phyloP scores from a whole-genome alignment of 495 filamentous ascomycete genomes.

The Talaromyces proteolyticus region DNA sequence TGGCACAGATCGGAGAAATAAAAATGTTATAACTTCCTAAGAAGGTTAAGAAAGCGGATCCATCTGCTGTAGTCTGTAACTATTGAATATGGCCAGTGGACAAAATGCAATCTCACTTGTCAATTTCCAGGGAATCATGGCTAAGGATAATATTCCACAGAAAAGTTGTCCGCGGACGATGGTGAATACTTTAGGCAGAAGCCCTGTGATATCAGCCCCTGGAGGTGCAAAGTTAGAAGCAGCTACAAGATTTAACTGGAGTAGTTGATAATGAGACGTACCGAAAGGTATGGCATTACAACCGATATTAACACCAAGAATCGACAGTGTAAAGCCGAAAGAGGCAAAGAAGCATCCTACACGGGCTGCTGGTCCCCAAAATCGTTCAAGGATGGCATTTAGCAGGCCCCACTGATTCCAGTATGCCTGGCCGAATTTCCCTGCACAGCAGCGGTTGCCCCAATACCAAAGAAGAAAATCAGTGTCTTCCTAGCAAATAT shows the following conservation, averaged over 20 bases:
- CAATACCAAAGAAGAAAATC: conserved; percentile 12
- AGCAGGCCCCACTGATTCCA: conserved; percentile 19
- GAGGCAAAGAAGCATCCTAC: conserved; percentile 33
- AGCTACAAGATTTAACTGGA: conserved; percentile 10
- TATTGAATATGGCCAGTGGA: background rate
- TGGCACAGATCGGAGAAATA: background rate
- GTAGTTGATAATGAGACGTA: background rate
- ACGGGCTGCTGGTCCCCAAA: conserved; percentile 31
- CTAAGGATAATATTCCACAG: conserved; percentile 17
- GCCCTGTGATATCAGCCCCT: conserved; percentile 45
- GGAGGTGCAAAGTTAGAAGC: conserved; percentile 48
- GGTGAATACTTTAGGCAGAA: conserved; percentile 49
- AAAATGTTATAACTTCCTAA: background rate
- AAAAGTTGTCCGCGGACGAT: conserved; percentile 48
- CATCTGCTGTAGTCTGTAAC: background rate
- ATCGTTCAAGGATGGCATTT: conserved; percentile 10
- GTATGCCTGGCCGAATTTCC: conserved; percentile 11
- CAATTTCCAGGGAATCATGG: background rate
- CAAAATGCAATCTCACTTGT: background rate
- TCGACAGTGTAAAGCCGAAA: conserved; percentile 17
- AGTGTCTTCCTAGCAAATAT: conserved; percentile 8
- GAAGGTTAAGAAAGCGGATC: background rate
- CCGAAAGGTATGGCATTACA: background rate
- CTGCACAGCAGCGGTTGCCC: background rate
- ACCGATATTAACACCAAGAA: conserved; percentile 30